Conservation (phyloP, 75 land plant species). For the Cryptomeria japonica region DNA sequence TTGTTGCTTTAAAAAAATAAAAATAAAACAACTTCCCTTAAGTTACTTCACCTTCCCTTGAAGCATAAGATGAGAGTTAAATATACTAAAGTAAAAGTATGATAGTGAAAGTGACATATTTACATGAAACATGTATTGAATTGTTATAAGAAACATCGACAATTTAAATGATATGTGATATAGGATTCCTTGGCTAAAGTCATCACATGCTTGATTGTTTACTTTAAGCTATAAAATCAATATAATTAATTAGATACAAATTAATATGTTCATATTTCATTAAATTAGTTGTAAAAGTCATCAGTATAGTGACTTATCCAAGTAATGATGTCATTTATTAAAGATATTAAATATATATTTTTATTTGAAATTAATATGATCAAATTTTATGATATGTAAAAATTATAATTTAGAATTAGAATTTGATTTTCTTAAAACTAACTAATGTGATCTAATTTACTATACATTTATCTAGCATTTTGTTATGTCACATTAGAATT, state of each 20-base stretch:
- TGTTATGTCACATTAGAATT: no score
- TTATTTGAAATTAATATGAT: no score
- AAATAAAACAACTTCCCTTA: not conserved
- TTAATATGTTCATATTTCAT: no score
- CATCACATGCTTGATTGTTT: conserved; percentile 79
- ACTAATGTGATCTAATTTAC: no score
- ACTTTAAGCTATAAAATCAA: conserved; percentile 49
- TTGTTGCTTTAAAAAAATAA: no score
- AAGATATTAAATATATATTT: no score
- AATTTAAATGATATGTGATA: conserved; percentile 85
- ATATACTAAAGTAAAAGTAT: not conserved
- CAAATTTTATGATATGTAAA: no score
- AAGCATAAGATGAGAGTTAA: not conserved
- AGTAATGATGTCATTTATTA: conserved; percentile 87
- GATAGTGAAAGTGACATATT: not conserved
- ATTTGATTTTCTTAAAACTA: no score
- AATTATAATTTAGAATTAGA: no score
- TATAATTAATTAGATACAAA: not conserved
- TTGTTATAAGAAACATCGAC: conserved; percentile 87
- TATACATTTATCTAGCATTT: no score
- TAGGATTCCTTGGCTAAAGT: conserved; percentile 89
- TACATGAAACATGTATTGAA: conserved; percentile 95
- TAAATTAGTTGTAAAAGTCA: conserved; percentile 77
- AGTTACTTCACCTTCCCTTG: not conserved
- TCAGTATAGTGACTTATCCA: conserved; percentile 98